Base-by-base conservation (phyloP, 768 basidiomycete species). In the Calocybe indica region DNA sequence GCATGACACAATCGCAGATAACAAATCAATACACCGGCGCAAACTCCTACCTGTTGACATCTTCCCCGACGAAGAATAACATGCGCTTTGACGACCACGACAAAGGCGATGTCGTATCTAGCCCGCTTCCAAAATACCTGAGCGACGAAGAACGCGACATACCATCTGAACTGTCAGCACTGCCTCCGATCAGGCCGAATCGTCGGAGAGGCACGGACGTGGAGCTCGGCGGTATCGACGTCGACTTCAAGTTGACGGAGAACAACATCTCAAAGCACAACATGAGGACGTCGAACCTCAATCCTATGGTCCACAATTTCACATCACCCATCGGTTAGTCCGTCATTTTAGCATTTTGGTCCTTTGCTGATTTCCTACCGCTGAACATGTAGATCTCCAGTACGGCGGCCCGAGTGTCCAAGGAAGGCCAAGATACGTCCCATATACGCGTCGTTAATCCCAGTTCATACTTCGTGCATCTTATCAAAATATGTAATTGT, bases 261-360 rank as follows among this genome's bases (percentile, higher is more conserved):
- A 60, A 57, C 37, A 75, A 75, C 56, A 51, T 79, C 29, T 67
- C 70, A 7, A 64, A 66, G 48, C 77, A 72, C 45, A 73, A 72
- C 52, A 43, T 65, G 47, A 56, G 62, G 28, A 45, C 52, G 28
- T 63, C 64, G 28, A 69, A 62, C 46, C 49, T 73, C 46, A 75
- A 81, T 52, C 76, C 73, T 37, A 63, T 83, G 64, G 72, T 86
- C 42, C 70, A 79, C 52, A 76, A 79, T 52, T 88, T 79, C 66
- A 83, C 74, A 38, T 85, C 83, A 15, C 85, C 85, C 1, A 82
- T 88, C 45, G 80, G 85, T 87, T 51, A 13, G 71, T 64, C 34
- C 29, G 15, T 47, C 8, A 30, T 41, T 14, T 40, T 37, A 37
- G 34, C 47, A 4, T 45, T 14, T n/a, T 36, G 9, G 13, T 14